Base-by-base conservation (phyloP, 345 rosid species). In the Alliaria petiolata region DNA sequence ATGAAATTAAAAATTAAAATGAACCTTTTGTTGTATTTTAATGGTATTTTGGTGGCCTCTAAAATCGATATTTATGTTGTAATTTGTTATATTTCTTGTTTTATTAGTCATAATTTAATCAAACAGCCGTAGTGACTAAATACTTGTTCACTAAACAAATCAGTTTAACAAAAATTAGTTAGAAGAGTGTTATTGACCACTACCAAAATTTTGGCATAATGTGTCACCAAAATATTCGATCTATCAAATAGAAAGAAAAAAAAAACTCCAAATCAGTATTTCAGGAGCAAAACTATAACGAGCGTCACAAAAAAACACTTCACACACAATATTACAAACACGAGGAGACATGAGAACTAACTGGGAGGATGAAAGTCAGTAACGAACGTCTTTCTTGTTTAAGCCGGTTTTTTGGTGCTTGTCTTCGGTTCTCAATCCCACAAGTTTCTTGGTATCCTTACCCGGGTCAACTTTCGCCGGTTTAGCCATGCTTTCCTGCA, bases 401-500 rank as follows among this genome's bases (percentile, higher is more conserved):
- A 61, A 59, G 10, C 69, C 74, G 2, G 43, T 68, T 36, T 8
- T 68, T 49, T 52, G 43, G 51, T 53, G 51, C 74, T 44, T 52
- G 9, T 68, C 74, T 44, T 62, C 74, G 0, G 63, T 26, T 52
- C 34, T 75, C 50, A 44, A 14, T 36, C 73, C 73, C 33, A 40
- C 73, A 7, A 51, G 25, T 34, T 34, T 65, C 40, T 74, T 66
- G 15, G 61, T 50, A 50, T 66, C 72, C 60, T 75, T 75, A 42
- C 20, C 65, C 14, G 70, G 70, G 4, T 46, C 65, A 46, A 17
- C 49, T 1, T 53, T 28, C 0, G 5, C 31, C 1, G 43, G 44
- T 75, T 69, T 75, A 33, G 26, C 74, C 65, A 75, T 13, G 16
- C 65, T 62, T 14, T 82, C 84, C 71, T 80, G 95, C 56, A 91